These are phyloP conservation scores for Penicillium taxi DNA, from an alignment of 495 filamentous ascomycete genomes.

Conservation along the genomic window DNA sequence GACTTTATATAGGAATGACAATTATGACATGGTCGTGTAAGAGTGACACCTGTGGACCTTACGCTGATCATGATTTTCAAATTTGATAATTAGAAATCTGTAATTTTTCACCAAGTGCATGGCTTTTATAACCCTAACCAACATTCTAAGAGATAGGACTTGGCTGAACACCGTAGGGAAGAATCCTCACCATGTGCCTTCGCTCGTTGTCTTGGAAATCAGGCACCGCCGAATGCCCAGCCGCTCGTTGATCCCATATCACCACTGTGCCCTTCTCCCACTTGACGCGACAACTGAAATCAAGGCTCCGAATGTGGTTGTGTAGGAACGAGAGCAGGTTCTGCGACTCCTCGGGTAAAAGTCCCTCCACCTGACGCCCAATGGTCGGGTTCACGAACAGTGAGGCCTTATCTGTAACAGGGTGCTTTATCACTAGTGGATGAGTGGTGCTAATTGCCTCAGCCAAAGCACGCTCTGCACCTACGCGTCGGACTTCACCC, in stretches of 20 bases:
- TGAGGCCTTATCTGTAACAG: constrained; percentile 2
- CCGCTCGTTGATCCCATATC: constrained; percentile 3
- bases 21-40: too few relatives aligned
- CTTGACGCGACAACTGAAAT: constrained; percentile 2
- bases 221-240: constrained; percentile 2
- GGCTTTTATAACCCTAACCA: too few relatives aligned
- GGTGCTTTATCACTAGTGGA: neutral
- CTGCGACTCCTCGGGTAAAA: constrained; percentile 2
- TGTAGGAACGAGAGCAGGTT: constrained; percentile 1
- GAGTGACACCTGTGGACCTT: too few relatives aligned
- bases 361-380: too few relatives aligned
- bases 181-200: too few relatives aligned
- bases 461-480: constrained; percentile 1
- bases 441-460: neutral
- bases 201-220: constrained; percentile 3
- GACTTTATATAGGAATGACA: too few relatives aligned
- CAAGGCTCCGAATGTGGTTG: constrained; percentile 4
- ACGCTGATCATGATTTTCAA: too few relatives aligned
- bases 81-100: too few relatives aligned
- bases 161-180: too few relatives aligned
- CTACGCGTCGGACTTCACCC: constrained; percentile 1
- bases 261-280: constrained; percentile 2
- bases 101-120: too few relatives aligned
- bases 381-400: neutral
- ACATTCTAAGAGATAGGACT: too few relatives aligned